phyloP scores from a whole-genome alignment of 2,329 filamentous ascomycete genomes.

The Trichoderma oligosporum region DNA sequence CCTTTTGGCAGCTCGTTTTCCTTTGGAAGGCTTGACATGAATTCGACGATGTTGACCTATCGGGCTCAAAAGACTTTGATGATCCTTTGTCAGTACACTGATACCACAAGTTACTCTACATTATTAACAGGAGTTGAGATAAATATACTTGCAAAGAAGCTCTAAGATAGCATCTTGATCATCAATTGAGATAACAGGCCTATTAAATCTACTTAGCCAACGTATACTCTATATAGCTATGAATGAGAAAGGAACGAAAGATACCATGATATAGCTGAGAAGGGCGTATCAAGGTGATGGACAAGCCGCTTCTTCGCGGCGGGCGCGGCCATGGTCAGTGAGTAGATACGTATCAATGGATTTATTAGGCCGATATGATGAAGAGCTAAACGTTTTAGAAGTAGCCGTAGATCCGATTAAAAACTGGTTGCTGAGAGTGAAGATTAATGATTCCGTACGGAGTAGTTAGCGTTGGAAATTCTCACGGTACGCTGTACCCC shows the following conservation, averaged over 20 bases:
- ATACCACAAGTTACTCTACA: too few species aligned
- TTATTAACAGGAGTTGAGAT: background rate
- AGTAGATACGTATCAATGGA: background rate
- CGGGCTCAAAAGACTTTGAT: constrained; percentile 57
- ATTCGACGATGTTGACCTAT: constrained; percentile 58
- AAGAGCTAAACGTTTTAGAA: background rate
- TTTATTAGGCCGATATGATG: background rate
- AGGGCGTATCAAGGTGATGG: constrained; percentile 64
- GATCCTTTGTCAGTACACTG: background rate
- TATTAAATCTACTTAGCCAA: constrained; percentile 30
- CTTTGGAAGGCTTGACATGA: constrained; percentile 55
- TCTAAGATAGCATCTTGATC: constrained; percentile 64
- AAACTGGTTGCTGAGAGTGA: too few species aligned
- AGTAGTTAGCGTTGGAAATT: too few species aligned
- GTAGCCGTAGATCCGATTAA: background rate
- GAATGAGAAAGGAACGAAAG: too few species aligned
- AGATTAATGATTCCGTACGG: too few species aligned
- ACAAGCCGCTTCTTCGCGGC: constrained; percentile 51
- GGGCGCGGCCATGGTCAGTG: constrained; percentile 15
- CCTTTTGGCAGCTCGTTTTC: constrained; percentile 53
- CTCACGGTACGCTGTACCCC: too few species aligned
- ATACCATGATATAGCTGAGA: constrained; percentile 59
- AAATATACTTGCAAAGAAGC: constrained; percentile 58
- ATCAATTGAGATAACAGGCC: constrained; percentile 56
- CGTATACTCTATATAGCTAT: too few species aligned